Conservation (phyloP, 352 stramenopile genomes). For the Phytophthora aleatoria region DNA sequence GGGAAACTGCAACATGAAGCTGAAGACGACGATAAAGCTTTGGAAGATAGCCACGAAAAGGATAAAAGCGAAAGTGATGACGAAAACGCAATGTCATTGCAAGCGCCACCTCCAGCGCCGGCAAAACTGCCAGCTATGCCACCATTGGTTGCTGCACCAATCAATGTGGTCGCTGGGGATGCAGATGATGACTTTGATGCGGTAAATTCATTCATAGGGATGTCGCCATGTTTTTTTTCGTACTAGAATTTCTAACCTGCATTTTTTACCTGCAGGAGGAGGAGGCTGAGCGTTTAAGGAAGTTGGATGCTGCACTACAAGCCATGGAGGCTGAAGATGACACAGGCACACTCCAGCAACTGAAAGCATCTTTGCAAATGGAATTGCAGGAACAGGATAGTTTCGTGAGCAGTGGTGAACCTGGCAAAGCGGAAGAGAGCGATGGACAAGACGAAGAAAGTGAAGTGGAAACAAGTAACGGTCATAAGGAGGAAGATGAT, state of each 20-base stretch:
- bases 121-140: conserved; percentile 31
- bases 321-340: conserved; percentile 87
- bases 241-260: conserved; percentile 1
- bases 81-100: conserved; percentile 22
- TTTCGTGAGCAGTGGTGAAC: conserved; percentile 25
- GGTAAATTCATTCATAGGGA: conserved; percentile 24
- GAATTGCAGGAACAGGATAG: conserved; percentile 60
- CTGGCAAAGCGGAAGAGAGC: conserved; percentile 15
- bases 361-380: conserved; percentile 74
- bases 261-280: conserved; percentile 36
- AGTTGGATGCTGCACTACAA: conserved; percentile 79
- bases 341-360: conserved; percentile 74
- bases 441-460: conserved; percentile 7
- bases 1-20: conserved; percentile 14
- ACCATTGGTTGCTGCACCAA: conserved; percentile 15
- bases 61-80: conserved; percentile 15
- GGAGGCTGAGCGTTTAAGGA: conserved; percentile 60
- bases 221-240: neutral
- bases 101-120: conserved; percentile 33
- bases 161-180: conserved; percentile 9
- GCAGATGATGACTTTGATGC: conserved; percentile 67
- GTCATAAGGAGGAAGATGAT: conserved; percentile 33
- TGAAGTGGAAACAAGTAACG: conserved; percentile 11
- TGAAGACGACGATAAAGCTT: conserved; percentile 21
- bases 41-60: conserved; percentile 27